Evolutionary conservation across 2,329 filamentous ascomycete genomes (phyloP), one percentile per base, ranked within the genome.

Genomic region (Aureobasidium sp.): DNA sequence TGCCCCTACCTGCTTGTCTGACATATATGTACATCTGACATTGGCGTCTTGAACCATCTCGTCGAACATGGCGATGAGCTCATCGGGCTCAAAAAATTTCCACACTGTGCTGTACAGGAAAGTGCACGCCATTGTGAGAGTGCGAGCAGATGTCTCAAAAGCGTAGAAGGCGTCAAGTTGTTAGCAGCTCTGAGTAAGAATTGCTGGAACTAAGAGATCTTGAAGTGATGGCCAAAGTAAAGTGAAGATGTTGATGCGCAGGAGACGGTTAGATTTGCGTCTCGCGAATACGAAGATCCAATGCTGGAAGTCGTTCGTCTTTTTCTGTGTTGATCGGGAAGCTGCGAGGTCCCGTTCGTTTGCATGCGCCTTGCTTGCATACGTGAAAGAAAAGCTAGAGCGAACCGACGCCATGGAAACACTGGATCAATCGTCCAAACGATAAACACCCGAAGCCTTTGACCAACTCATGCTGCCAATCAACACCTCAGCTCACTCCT

Each of bases 51-150:
- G n/a, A 10, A 55, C 27, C 27, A 62, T 62, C 48, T 65, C 66
- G 62, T 66, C 55, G 62, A 71, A 69, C 3, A 62, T 53, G 10
- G 32, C 44, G 57, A 69, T 59, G 48, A 71, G 59, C 25, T 62
- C 62, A 6, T 65, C 58, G 2, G 37, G 51, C 21, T 62, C 44
- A 53, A 61, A 64, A 64, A 72, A 72, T 2, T 55, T 58, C 61
- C 70, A 70, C 27, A 69, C 60, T 3, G 68, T 66, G 10, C 65
- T 61, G 60, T 72, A 69, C 51, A 68, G 49, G 63, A 70, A 72
- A 9, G 67, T 63, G 14, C 64, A 63, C 27, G 62, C 62, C 66
- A 68, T 71, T 32, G 10, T 66, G n/a, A 14, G 27, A 25, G 3
- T 42, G 61, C 27, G 3, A 36, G 9, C 10, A 41, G 45, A 5